A percentile compares a stretch with the other conserved stretches of the same genome.
Conservation (phyloP, 768 basidiomycete species). For the Termitomyces eurrhizus region DNA sequence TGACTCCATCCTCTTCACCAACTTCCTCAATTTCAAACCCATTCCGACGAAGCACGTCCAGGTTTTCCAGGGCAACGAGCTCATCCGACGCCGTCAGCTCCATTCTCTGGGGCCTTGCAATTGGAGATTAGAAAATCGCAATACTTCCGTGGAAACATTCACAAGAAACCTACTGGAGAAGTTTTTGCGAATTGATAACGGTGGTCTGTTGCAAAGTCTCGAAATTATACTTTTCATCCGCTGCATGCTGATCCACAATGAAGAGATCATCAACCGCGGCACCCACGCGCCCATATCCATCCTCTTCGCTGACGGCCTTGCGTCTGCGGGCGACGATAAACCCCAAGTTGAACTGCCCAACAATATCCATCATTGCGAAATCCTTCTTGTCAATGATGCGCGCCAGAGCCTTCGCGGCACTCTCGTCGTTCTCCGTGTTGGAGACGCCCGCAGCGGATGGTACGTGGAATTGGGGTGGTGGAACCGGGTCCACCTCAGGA, state of each 20-base stretch:
- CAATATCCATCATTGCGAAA: slow-evolving; percentile 75
- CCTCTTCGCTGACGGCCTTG: slow-evolving; percentile 19
- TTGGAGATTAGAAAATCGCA: not conserved
- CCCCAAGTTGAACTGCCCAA: slow-evolving; percentile 95
- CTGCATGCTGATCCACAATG: slow-evolving; percentile 95
- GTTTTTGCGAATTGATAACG: slow-evolving; percentile 77
- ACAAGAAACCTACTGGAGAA: slow-evolving; percentile 63
- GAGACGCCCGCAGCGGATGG: slow-evolving; percentile 35
- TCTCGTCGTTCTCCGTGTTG: slow-evolving; percentile 46
- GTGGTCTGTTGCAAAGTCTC: slow-evolving; percentile 92
- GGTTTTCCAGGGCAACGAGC: slow-evolving; percentile 80
- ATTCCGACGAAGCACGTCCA: slow-evolving; percentile 78
- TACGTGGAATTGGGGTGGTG: slow-evolving; percentile 13
- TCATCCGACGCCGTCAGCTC: slow-evolving; percentile 91
- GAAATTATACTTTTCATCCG: slow-evolving; percentile 99
- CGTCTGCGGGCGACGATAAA: slow-evolving; percentile 84
- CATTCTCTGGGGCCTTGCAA: slow-evolving; percentile 62
- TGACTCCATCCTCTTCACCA: slow-evolving; percentile 36
- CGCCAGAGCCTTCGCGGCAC: slow-evolving; percentile 63
- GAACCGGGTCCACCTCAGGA: not conserved
- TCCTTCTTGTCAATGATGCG: slow-evolving; percentile 86
- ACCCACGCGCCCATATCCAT: not conserved
- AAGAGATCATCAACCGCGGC: slow-evolving; percentile 78
- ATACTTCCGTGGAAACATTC: not conserved
- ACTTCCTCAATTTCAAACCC: slow-evolving; percentile 81